Conservation (phyloP, 106 monocot species). For the Phalaenopsis aphrodite region DNA sequence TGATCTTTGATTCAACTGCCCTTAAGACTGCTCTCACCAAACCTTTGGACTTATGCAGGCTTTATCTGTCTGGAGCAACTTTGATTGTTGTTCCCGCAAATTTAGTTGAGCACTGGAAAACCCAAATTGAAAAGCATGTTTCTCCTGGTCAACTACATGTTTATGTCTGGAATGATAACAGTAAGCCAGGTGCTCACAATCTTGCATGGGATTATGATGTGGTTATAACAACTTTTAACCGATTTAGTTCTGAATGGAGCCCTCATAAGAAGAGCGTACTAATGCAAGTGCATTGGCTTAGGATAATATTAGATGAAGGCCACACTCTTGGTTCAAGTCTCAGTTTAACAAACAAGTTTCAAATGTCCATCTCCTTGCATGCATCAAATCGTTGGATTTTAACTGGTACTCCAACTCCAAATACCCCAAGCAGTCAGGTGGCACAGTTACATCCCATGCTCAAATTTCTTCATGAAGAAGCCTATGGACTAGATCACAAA, state of each 20-base stretch:
- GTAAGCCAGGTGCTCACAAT: slow-evolving; percentile 54
- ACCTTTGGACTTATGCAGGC: slow-evolving; percentile 49
- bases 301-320: slow-evolving; percentile 92
- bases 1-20: slow-evolving; percentile 71
- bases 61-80: slow-evolving; percentile 85
- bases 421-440: slow-evolving; percentile 91
- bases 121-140: slow-evolving; percentile 74
- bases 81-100: slow-evolving; percentile 87
- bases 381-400: slow-evolving; percentile 91
- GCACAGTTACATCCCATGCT: slow-evolving; percentile 89
- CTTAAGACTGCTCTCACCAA: slow-evolving; percentile 78
- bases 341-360: slow-evolving; percentile 86
- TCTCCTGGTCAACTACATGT: slow-evolving; percentile 55
- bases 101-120: slow-evolving; percentile 94
- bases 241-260: slow-evolving; percentile 87
- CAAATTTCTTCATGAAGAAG: slow-evolving; percentile 94
- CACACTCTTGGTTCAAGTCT: slow-evolving; percentile 96
- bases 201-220: slow-evolving; percentile 98
- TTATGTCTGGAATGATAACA: slow-evolving; percentile 65
- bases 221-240: slow-evolving; percentile 88
- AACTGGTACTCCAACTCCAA: slow-evolving; percentile 95
- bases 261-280: slow-evolving; percentile 64
- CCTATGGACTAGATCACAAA: slow-evolving; percentile 67
- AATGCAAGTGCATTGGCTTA: slow-evolving; percentile 91
- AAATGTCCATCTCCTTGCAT: slow-evolving; percentile 79